Percentiles rank a stretch among this genome's conserved stretches.
phyloP scores from a whole-genome alignment of 805 yeast genomes.

The Wickerhamiella brachini region DNA sequence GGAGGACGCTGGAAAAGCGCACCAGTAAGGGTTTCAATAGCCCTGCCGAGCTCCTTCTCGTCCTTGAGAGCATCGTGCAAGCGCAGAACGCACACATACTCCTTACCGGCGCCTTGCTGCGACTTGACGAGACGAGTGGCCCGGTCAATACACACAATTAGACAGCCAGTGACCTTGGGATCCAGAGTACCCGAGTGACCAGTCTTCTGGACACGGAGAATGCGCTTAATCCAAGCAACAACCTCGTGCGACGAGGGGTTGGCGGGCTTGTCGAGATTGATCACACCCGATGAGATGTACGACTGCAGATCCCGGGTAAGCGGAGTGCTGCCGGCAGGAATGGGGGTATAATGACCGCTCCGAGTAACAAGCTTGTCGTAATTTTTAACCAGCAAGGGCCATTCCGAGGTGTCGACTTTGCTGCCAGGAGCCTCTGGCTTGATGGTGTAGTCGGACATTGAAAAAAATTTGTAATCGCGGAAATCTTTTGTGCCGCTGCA shows the following conservation, averaged over 20 bases:
- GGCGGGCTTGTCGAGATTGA: slow-evolving; percentile 93
- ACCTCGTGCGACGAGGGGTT: slow-evolving; percentile 98
- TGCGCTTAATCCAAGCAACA: slow-evolving; percentile 97
- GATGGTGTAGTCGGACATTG: slow-evolving; percentile 48
- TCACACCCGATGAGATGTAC: slow-evolving; percentile 87
- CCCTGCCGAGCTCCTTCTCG: slow-evolving; percentile 75
- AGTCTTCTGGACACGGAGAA: slow-evolving; percentile 88
- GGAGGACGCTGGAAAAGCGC: slow-evolving; percentile 99
- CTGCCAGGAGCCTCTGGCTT: slow-evolving; percentile 74
- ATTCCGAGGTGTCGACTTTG: slow-evolving; percentile 73
- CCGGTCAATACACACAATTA: slow-evolving; percentile 94
- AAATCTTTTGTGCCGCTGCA: not conserved
- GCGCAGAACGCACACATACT: slow-evolving; percentile 95
- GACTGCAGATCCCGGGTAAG: slow-evolving; percentile 84
- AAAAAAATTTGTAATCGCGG: slow-evolving; percentile 3
- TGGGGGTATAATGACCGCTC: slow-evolving; percentile 95
- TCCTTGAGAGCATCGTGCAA: slow-evolving; percentile 86
- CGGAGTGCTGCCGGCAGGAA: slow-evolving; percentile 91
- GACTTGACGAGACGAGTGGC: slow-evolving; percentile 97
- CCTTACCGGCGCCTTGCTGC: slow-evolving; percentile 99
- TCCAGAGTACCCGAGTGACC: slow-evolving; percentile 99
- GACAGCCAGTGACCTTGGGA: slow-evolving; percentile 97
- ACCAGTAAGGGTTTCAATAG: slow-evolving; percentile 91
- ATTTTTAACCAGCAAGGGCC: slow-evolving; percentile 91
- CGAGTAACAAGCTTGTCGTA: slow-evolving; percentile 89